Evolutionary conservation across 345 rosid species (phyloP), one percentile per base, ranked within the genome.

Genomic region (Cardiospermum halicacabum): DNA sequence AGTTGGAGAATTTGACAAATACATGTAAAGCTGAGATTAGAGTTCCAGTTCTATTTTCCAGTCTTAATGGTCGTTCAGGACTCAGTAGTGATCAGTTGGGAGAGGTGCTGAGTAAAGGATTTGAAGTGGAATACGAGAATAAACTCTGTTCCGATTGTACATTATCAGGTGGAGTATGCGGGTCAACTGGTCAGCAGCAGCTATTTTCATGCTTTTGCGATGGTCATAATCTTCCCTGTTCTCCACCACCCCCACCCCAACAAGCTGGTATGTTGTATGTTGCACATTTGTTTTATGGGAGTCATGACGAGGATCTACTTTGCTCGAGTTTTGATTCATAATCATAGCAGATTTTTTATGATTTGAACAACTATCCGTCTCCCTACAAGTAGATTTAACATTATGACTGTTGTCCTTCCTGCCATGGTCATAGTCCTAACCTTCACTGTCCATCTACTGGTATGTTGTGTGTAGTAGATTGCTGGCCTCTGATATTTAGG

Each of bases 41-140:
- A 5, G 61, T 78, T 21, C 81, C 82, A 11, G 65, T 77, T 62
- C 67, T 25, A 48, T 0, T 0, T 0, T 27, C 49, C 49, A 27
- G 32, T 3, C 50, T 67, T 3, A 4, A 16, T 3, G 21, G n/a
- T 1, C 1, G 39, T 66, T 0, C 4, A n/a, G n/a, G n/a, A n/a
- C n/a, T n/a, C n/a, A n/a, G 9, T 12, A 1, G 0, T 0, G 7
- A 47, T 8, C 1, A 0, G 0, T 1, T 15, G 0, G 5, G 0
- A 9, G 34, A 0, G 9, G 19, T 74, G 48, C 0, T 82, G 53
- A 0, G 16, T 6, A 0, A 19, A 34, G 83, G 83, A 32, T 83
- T 83, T 12, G 65, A 64, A 0, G 25, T 78, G 39, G 15, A 11
- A 5, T 73, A 70, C 31, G 13, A 64, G 2, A 11, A 16, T 8